Conservation (phyloP, 140 eudicot species). For the Anethum foeniculum region DNA sequence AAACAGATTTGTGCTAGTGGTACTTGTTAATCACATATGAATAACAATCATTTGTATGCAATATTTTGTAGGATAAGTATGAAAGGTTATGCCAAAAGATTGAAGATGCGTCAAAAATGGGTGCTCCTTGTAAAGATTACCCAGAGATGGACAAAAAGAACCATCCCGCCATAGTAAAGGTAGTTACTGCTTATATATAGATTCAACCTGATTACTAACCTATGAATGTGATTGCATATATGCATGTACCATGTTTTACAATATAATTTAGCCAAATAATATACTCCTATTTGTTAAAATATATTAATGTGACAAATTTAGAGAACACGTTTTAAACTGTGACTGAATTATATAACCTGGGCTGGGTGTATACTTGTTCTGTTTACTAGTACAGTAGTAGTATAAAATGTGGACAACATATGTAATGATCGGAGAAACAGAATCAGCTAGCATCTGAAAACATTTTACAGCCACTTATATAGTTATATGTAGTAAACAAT, state of each 20-base stretch:
- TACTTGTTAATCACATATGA: neutral
- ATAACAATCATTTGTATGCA: neutral
- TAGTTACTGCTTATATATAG: neutral
- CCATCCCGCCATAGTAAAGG: conserved; percentile 56
- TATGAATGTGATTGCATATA: neutral
- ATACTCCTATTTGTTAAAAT: too few species aligned
- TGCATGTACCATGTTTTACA: neutral
- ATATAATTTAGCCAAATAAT: neutral
- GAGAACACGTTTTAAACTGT: too few species aligned
- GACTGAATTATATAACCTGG: too few species aligned
- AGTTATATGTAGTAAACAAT: neutral
- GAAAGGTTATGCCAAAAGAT: conserved; percentile 40
- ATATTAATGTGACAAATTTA: too few species aligned
- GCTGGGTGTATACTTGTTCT: too few species aligned
- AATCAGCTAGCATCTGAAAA: neutral
- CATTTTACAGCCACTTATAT: neutral
- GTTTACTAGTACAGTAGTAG: neutral
- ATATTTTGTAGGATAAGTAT: conserved; percentile 37
- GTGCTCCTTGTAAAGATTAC: conserved; percentile 34
- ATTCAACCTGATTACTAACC: neutral
- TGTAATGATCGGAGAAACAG: neutral
- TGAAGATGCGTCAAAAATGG: conserved; percentile 25
- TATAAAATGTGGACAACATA: neutral
- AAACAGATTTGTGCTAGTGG: neutral
- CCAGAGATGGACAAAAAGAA: conserved; percentile 23